These are phyloP conservation scores for Isabelozyma heimii DNA, from an alignment of 805 yeast species.

Conservation along the genomic window DNA sequence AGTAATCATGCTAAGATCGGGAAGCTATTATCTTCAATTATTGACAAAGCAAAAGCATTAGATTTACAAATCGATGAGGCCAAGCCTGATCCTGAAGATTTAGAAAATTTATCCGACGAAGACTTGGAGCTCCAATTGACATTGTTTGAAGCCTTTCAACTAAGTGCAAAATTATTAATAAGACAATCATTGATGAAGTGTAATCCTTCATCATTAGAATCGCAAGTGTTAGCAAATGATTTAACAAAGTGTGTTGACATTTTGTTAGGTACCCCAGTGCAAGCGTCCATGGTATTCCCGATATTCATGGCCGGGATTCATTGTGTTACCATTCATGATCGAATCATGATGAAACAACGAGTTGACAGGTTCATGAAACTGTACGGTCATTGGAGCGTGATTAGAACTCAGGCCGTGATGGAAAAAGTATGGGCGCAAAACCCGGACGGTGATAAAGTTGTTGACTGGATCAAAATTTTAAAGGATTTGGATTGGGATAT, in stretches of 20 bases:
- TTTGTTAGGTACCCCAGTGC: conserved; percentile 63
- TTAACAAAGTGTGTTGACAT: conserved; percentile 57
- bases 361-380: conserved; percentile 56
- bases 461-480: conserved; percentile 73
- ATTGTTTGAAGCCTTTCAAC: conserved; percentile 67
- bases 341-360: conserved; percentile 48
- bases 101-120: conserved; percentile 35
- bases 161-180: conserved; percentile 65
- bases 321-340: conserved; percentile 51
- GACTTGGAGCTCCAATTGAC: conserved; percentile 68
- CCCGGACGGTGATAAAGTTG: conserved; percentile 53
- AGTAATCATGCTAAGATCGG: conserved; percentile 21
- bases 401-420: conserved; percentile 42
- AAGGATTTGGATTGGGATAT: conserved; percentile 73
- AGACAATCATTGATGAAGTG: conserved; percentile 60
- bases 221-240: conserved; percentile 56
- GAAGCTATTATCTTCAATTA: conserved; percentile 21
- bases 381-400: conserved; percentile 67
- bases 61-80: conserved; percentile 49
- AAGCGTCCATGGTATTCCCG: conserved; percentile 73
- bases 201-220: conserved; percentile 62
- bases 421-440: conserved; percentile 49
- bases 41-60: conserved; percentile 33
- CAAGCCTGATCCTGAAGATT: conserved; percentile 51
- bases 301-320: conserved; percentile 75